Base-by-base conservation (phyloP, 257 asterid species). In the Nicotiana knightiana region DNA sequence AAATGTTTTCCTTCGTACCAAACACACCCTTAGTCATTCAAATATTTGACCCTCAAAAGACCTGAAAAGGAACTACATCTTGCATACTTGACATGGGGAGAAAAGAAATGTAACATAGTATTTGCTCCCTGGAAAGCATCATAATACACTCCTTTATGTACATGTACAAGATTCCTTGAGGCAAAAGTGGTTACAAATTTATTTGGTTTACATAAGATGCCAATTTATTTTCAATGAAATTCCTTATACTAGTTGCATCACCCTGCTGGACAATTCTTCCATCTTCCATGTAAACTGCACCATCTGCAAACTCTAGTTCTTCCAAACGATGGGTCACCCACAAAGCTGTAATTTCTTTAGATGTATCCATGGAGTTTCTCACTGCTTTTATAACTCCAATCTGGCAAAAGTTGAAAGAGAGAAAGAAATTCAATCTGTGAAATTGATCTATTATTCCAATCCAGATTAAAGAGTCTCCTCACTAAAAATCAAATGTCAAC, bases 271-370 rank as follows among this genome's bases (percentile, higher is more conserved):
- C 86, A n/a, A 96, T 89, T 82, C 84, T 88, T 35, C 97, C 98
- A 67, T 91, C 92, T 91, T 96, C 98, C 95, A 96, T 94, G 88
- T 93, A 96, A 7, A 88, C 88, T 30, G 98, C 98, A 32, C 97
- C 97, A 80, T 96, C 98, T 35, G 99, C 99, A 82, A 90, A 87
- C 84, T 91, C 92, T 3, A 96, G 93, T 88, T 96, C 99, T 84
- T 96, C 99, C 83, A 96, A 84, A 17, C 98, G 94, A 79, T 94
- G 99, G 4, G 98, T 96, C 2, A 94, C 98, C 98, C 99, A 96
- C 79, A 96, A 84, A 71, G 98, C 97, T 13, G 99, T 96, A 46
- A 96, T 89, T 61, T 88, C 97, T 67, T 83, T 55, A 13, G 95
- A 89, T 82, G 87, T 83, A 16, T 88, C 89, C 85, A 96, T n/a